These are phyloP conservation scores for Fusarium odoratissimum DNA, from an alignment of 2,329 filamentous ascomycete genomes.

Conservation along the genomic window DNA sequence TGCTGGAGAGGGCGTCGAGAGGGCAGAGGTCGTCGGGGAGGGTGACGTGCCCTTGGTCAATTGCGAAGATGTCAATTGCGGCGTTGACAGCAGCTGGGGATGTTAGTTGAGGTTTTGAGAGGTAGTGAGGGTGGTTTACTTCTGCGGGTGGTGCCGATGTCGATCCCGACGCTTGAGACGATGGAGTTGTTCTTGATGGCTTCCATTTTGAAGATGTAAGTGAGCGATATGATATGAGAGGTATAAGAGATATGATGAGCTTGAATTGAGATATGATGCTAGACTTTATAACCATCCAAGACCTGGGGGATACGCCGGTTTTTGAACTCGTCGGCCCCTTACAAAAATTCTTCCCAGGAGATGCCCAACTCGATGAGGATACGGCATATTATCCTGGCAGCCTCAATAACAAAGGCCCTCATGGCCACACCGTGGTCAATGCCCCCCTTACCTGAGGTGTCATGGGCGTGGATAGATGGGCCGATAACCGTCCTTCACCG, in stretches of 20 bases:
- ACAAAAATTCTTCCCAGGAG: slow-evolving; percentile 26
- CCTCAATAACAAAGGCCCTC: slow-evolving; percentile 40
- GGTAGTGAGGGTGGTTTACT: slow-evolving; percentile 15
- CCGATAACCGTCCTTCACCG: slow-evolving; percentile 41
- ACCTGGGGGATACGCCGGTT: slow-evolving; percentile 16
- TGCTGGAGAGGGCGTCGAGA: slow-evolving; percentile 40
- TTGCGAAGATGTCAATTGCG: slow-evolving; percentile 39
- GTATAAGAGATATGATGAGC: background rate
- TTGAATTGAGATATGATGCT: slow-evolving; percentile 5
- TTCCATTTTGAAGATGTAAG: slow-evolving; percentile 34
- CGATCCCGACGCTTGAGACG: slow-evolving; percentile 33
- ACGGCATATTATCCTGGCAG: slow-evolving; percentile 32
- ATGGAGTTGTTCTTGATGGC: slow-evolving; percentile 38
- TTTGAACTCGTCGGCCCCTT: slow-evolving; percentile 25
- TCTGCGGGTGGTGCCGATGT: slow-evolving; percentile 18
- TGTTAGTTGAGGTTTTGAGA: slow-evolving; percentile 20
- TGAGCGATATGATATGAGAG: background rate
- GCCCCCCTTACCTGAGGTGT: slow-evolving; percentile 34
- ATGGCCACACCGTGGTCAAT: slow-evolving; percentile 46
- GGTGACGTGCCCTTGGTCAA: slow-evolving; percentile 39
- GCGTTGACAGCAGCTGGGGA: slow-evolving; percentile 38
- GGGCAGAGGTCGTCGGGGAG: slow-evolving; percentile 42
- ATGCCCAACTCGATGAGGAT: slow-evolving; percentile 25
- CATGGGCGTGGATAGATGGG: slow-evolving; percentile 46
- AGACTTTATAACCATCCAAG: background rate